Evolutionary conservation across 73 alveolate genomes (phyloP).

Genomic region (Paramecium biaurelia): DNA sequence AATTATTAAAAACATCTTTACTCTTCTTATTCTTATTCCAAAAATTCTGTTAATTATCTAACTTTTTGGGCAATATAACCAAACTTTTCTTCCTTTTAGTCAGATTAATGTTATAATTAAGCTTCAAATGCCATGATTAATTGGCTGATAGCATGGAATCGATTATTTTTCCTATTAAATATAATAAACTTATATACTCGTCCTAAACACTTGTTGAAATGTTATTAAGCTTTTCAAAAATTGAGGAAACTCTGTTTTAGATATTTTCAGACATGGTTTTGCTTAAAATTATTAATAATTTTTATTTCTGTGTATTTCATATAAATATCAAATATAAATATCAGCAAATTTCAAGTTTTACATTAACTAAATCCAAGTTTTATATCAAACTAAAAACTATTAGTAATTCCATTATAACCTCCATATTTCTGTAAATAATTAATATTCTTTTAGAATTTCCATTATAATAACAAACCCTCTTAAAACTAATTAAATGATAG

Average conservation of each 20-base stretch:
- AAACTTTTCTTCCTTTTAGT: slow-evolving; percentile 36
- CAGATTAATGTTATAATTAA: slow-evolving; percentile 23
- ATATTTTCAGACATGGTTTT: slow-evolving; percentile 45
- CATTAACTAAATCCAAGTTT: not conserved
- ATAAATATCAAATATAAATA: not conserved
- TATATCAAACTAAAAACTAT: not conserved
- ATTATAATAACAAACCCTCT: no score
- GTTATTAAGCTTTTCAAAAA: slow-evolving; percentile 45
- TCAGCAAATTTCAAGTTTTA: not conserved
- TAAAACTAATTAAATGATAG: not conserved
- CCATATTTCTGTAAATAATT: not conserved
- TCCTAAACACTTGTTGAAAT: slow-evolving; percentile 50
- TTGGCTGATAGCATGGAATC: slow-evolving; percentile 32
- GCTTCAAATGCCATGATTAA: slow-evolving; percentile 52
- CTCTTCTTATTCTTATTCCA: slow-evolving; percentile 51
- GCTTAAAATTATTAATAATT: slow-evolving; percentile 8
- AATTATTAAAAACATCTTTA: not conserved
- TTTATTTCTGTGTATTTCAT: not conserved
- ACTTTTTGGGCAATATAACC: slow-evolving; percentile 23
- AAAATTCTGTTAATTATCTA: slow-evolving; percentile 14
- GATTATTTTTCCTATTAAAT: not conserved
- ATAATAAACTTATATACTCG: not conserved
- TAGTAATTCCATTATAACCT: not conserved
- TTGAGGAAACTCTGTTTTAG: slow-evolving; percentile 48
- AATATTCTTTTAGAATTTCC: no score